Base-by-base conservation (phyloP, 805 yeast genomes). In the Sugiyamaella marilandica region DNA sequence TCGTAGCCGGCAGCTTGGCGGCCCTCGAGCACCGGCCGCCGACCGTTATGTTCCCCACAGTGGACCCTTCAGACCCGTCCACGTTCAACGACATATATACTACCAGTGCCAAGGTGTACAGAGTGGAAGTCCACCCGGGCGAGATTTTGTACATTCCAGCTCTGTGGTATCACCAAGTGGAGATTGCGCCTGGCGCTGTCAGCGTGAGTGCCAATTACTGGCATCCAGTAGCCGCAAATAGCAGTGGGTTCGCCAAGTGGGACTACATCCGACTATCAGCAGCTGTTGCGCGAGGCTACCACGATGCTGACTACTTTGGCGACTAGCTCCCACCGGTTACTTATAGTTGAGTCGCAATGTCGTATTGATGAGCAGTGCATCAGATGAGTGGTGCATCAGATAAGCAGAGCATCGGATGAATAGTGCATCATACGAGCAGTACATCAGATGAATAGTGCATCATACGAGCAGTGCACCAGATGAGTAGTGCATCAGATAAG, bases 121-220 rank as follows among this genome's bases (percentile, higher is more conserved):
- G 52, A n/a, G 70, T 70, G 21, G 64, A 57, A 31, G 52, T 71
- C 24, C 50, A 61, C 7, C 67, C 72, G 1, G 74, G 75, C 2
- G 72, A 71, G 45, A 61, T 65, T 13, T 60, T 71, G 39, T 71
- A 65, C 52, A 53, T 71, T 10, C 75, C 75, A 0, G 69, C 74
- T 3, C 59, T 70, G 47, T 71, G 75, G 75, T 71, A 68, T 55
- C 75, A 71, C 45, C 71, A 71, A 57, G 70, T 71, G 7, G 61
- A 62, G 32, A 67, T 67, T 19, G 45, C 41, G 2, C 52, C 37
- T 10, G 52, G 48, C 33, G 13, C 16, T 10, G 29, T 59, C 31
- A 65, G 64, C 41, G 50, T 66, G 13, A 65, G 69, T 18, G 58
- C 64, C 29, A 68, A 68, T 53, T 68, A 68, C 53, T 68, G 72